Base-by-base conservation (phyloP, 441 rosid genomes). In the Pelargonium cotyledonis region DNA sequence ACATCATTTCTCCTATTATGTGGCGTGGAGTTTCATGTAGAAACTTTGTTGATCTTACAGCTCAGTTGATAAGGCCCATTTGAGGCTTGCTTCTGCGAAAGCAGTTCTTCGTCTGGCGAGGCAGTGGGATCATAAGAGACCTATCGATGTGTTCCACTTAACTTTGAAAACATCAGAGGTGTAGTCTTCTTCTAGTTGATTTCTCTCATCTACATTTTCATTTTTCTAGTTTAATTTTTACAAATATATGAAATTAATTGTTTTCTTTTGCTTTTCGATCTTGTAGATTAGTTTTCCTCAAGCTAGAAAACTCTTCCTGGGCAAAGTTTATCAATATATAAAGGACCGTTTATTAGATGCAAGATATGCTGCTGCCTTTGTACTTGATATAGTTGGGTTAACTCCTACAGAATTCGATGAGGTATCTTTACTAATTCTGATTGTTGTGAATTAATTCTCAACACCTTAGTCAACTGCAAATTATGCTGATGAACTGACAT, bases 1-100 rank as follows among this genome's bases (percentile, higher is more conserved):
- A 47, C 46, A 57, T 62, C 76, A 40, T 73, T 72, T 62, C 67
- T 9, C 7, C 31, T 72, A 74, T 62, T 53, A 16, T 65, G 63
- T 65, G n/a, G 44, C 53, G 55, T 68, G 49, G 63, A 68, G 51
- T 69, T 73, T 77, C 72, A 72, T 65, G 65, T 70, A 40, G 66
- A 75, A 65, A 19, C 70, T 71, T 66, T 73, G 78, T 53, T 65
- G n/a, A 40, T 84, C 68, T 80, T 80, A 71, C 97, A 96, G 99
- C 72, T 78, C 78, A 76, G 89, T 89, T 74, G 97, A 96, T 79
- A 91, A 88, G 83, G 90, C 97, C 65, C 98, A 96, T 80, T 75
- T 96, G 82, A 88, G 82, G 86, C 89, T 96, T 79, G 93, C 98
- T 79, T 83, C 97, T 77, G 98, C 98, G 14, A 93, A 91, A 86